Percentiles rank a stretch among this genome's conserved stretches.
Conservation (phyloP, 441 rosid species). For the Isatis lusitanica region DNA sequence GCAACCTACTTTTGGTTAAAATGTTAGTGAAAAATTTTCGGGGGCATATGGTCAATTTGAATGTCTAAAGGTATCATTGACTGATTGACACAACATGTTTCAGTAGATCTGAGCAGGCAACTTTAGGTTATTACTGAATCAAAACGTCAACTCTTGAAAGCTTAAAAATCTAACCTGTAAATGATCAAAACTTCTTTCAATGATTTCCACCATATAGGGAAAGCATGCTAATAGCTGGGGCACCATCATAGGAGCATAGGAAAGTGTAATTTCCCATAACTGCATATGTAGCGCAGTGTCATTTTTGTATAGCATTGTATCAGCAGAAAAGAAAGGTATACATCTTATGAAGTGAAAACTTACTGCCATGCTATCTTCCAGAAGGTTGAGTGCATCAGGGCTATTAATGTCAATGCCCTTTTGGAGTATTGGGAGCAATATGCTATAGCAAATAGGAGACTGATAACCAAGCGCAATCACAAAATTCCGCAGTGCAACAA, state of each 20-base stretch:
- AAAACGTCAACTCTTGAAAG: slow-evolving; percentile 7
- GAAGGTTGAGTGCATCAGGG: slow-evolving; percentile 94
- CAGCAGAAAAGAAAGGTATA: slow-evolving; percentile 26
- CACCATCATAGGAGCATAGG: slow-evolving; percentile 90
- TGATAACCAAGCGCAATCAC: slow-evolving; percentile 90
- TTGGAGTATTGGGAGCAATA: slow-evolving; percentile 84
- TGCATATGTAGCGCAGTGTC: slow-evolving; percentile 43
- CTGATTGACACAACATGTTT: not conserved
- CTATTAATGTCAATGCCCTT: slow-evolving; percentile 82
- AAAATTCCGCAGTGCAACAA: slow-evolving; percentile 88
- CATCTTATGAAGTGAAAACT: slow-evolving; percentile 29
- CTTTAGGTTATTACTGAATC: not conserved
- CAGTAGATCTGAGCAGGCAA: slow-evolving; percentile 4
- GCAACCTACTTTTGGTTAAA: slow-evolving; percentile 64
- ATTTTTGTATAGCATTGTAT: slow-evolving; percentile 21
- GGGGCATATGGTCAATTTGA: slow-evolving; percentile 13
- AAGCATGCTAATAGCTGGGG: slow-evolving; percentile 82
- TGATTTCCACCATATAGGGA: slow-evolving; percentile 75
- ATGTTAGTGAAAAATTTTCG: slow-evolving; percentile 13
- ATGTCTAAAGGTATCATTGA: slow-evolving; percentile 6
- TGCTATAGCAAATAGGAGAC: slow-evolving; percentile 73
- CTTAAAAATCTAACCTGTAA: slow-evolving; percentile 63
- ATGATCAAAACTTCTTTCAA: slow-evolving; percentile 95
- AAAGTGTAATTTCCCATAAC: slow-evolving; percentile 96
- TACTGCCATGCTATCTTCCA: slow-evolving; percentile 96